phyloP scores from a whole-genome alignment of 352 stramenopile genomes.

The Phytopythium delawarense region DNA sequence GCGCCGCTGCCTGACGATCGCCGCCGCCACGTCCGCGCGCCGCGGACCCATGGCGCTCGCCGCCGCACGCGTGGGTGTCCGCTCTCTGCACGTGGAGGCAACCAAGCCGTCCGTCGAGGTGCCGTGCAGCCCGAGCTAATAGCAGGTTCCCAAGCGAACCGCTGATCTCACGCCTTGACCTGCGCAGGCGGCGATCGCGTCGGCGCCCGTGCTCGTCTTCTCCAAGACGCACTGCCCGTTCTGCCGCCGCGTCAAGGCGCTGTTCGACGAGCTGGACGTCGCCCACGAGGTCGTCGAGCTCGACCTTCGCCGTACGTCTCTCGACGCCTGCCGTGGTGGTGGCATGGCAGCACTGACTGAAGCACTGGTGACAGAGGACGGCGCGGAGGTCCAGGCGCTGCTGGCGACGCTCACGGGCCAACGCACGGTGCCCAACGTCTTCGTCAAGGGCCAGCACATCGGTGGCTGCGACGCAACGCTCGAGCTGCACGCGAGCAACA shows the following conservation, averaged over 20 bases:
- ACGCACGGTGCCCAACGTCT: conserved; percentile 97
- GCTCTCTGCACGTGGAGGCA: conserved; percentile 57
- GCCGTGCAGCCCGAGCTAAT: neutral
- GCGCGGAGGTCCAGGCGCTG: conserved; percentile 87
- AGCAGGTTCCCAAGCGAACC: neutral
- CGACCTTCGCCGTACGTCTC: conserved; percentile 41
- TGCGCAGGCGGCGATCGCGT: conserved; percentile 48
- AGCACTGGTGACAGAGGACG: conserved; percentile 52
- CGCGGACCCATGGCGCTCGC: conserved; percentile 7
- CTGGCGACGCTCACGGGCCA: conserved; percentile 92
- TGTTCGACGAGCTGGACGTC: conserved; percentile 71
- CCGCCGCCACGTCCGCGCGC: conserved; percentile 12
- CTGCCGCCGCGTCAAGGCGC: conserved; percentile 88
- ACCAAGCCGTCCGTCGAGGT: conserved; percentile 58
- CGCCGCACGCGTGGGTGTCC: conserved; percentile 8
- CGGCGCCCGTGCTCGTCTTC: conserved; percentile 88
- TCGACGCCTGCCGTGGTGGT: neutral
- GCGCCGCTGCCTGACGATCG: conserved; percentile 14
- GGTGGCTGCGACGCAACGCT: conserved; percentile 90
- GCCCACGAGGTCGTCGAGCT: conserved; percentile 70
- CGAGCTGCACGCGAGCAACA: conserved; percentile 44
- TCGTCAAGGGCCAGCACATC: conserved; percentile 95
- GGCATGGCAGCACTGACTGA: neutral
- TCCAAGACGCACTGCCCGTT: conserved; percentile 96
- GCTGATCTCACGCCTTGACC: neutral